Conservation (phyloP, 2,329 filamentous ascomycete species). For the Aureobasidium namibiae region DNA sequence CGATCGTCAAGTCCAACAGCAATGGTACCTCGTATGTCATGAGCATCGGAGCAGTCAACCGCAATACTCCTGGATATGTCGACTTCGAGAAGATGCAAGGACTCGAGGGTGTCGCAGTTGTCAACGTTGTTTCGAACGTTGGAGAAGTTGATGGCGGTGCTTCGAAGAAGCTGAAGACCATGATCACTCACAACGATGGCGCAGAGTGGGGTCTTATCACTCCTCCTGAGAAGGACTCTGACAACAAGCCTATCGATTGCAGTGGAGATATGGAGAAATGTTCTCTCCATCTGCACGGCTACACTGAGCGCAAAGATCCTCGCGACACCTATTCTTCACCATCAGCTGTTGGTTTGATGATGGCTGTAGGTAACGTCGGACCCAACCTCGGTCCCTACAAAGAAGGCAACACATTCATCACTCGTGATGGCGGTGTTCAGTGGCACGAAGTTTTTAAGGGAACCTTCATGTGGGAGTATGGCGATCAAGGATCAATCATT, state of each 20-base stretch:
- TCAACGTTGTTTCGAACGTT: slow-evolving; percentile 74
- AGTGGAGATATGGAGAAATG: slow-evolving; percentile 56
- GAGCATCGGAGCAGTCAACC: slow-evolving; percentile 73
- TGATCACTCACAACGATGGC: slow-evolving; percentile 95
- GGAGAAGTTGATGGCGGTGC: slow-evolving; percentile 54
- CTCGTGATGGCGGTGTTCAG: slow-evolving; percentile 76
- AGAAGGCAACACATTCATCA: slow-evolving; percentile 84
- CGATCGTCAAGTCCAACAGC: slow-evolving; percentile 95
- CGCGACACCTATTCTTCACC: slow-evolving; percentile 80
- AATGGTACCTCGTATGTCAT: slow-evolving; percentile 94
- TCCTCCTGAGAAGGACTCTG: slow-evolving; percentile 61
- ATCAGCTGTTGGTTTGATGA: slow-evolving; percentile 82
- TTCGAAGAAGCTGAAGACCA: slow-evolving; percentile 74
- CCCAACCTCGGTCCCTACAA: slow-evolving; percentile 56
- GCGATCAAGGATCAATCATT: slow-evolving; percentile 88
- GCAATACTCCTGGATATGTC: slow-evolving; percentile 67
- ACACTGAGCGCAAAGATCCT: slow-evolving; percentile 79
- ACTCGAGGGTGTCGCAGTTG: slow-evolving; percentile 79
- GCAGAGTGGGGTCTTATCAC: slow-evolving; percentile 72
- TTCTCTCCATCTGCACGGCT: slow-evolving; percentile 87
- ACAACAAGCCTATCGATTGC: slow-evolving; percentile 66
- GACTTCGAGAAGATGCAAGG: slow-evolving; percentile 96
- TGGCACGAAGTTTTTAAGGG: slow-evolving; percentile 86
- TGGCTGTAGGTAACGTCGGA: slow-evolving; percentile 88
- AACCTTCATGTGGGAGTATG: slow-evolving; percentile 85